Conservation (phyloP, 2,329 filamentous ascomycete species). For the Exophiala dermatitidis region DNA sequence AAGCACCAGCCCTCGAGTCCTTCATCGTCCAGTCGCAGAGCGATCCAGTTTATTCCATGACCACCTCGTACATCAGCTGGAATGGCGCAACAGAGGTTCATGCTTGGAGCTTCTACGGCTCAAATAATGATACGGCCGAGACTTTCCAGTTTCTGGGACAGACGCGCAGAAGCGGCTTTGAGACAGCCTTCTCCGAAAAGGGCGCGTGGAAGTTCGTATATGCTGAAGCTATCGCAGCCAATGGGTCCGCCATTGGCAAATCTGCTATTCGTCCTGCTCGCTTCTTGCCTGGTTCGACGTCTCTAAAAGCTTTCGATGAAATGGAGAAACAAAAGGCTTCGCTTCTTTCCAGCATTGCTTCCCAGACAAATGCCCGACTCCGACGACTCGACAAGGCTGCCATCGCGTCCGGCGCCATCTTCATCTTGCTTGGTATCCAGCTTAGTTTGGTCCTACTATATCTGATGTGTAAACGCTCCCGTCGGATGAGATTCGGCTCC, state of each 20-base stretch:
- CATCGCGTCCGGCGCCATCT: background rate
- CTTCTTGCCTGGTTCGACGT: background rate
- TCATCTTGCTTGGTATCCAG: background rate
- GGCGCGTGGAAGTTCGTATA: constrained; percentile 1
- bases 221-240: background rate
- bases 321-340: background rate
- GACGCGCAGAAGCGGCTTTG: background rate
- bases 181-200: constrained; percentile 2
- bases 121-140: background rate
- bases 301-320: background rate
- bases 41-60: background rate
- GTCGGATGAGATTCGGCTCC: background rate
- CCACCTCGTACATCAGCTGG: constrained; percentile 38
- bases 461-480: background rate
- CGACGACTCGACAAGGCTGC: background rate
- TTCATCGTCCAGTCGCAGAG: background rate
- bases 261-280: background rate
- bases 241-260: background rate
- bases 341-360: background rate
- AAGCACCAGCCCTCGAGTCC: constrained; percentile 24
- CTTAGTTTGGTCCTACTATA: background rate
- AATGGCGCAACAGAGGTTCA: constrained; percentile 40
- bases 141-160: background rate
- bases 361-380: background rate
- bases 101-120: constrained; percentile 15